Evolutionary conservation across 345 rosid species (phyloP).

Genomic region (Clarkia xantiana): DNA sequence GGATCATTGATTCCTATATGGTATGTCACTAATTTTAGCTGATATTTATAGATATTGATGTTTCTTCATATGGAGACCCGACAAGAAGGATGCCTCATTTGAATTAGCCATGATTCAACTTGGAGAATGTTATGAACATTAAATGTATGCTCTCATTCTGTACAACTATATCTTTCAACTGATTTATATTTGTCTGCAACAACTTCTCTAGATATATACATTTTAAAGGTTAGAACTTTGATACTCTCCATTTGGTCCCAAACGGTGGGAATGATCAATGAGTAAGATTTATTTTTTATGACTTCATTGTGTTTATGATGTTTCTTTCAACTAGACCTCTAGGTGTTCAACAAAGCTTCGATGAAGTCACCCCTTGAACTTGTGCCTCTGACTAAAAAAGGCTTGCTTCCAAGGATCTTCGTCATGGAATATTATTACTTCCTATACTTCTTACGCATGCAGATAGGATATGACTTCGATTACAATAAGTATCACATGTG

Average conservation of each 20-base stretch:
- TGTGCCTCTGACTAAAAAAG: conserved; percentile 41
- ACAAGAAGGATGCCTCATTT: conserved; percentile 79
- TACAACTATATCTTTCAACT: not conserved
- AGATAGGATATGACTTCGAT: too few relatives aligned
- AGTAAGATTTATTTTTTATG: not conserved
- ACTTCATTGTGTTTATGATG: not conserved
- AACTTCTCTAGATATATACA: too few relatives aligned
- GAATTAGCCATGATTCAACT: conserved; percentile 40
- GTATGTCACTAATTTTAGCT: conserved; percentile 30
- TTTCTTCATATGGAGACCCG: conserved; percentile 67
- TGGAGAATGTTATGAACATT: conserved; percentile 58
- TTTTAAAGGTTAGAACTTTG: too few relatives aligned
- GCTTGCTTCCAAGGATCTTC: conserved; percentile 49
- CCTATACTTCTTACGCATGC: too few relatives aligned
- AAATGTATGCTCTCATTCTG: conserved; percentile 47
- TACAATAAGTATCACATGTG: too few relatives aligned
- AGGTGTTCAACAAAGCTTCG: conserved; percentile 39
- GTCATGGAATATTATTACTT: conserved; percentile 78
- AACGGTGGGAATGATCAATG: too few relatives aligned
- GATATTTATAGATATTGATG: not conserved
- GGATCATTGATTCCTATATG: conserved; percentile 95
- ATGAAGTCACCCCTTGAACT: conserved; percentile 50
- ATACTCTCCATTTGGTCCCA: too few relatives aligned
- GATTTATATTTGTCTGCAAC: too few relatives aligned
- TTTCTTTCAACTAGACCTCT: conserved; percentile 86